Evolutionary conservation across 805 yeast genomes (phyloP), one percentile per base, ranked within the genome.

Genomic region (Lachancea kluyveri): DNA sequence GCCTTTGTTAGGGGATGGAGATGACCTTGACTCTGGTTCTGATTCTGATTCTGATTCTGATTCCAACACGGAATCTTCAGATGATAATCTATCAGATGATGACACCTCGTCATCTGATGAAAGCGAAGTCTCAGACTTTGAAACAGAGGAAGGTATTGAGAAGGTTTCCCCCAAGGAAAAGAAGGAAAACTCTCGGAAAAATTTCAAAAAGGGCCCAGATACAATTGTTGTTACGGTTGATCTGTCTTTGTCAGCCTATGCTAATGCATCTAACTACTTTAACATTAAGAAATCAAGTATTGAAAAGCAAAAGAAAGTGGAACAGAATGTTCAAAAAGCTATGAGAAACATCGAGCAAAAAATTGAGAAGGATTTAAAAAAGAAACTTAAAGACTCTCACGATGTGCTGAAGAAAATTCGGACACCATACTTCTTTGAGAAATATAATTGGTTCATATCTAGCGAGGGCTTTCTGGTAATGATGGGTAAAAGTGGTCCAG

Each of bases 401-500:
- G 67, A 67, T 28, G 66, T 65, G 4, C 55, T 67, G 21, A 77
- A 72, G 40, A 75, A 72, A 22, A 62, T 82, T 19, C 70, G 96
- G 28, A 66, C 72, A 4, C 86, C 85, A 28, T 79, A 67, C 52
- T 88, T 96, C 84, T 92, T 92, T 62, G 98, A 92, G 53, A 92
- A 90, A 57, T 90, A 79, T 56, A 76, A 69, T 49, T 92, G 98
- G 98, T 92, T 92, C 50, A 65, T 88, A n/a, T 74, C 96, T 0
- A 77, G 79, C 43, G 97, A 90, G 51, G 88, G 92, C 0, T 87
- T 82, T 50, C 60, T 92, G 30, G 82, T 94, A 37, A 57, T 92
- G 33, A 86, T 88, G 28, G 97, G 96, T 2, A 75, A 86, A 41
- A 96, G 92, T 52, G 72, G 68, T 14, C 54, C 73, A 4, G 97